phyloP scores from a whole-genome alignment of 1,284 basidiomycete genomes.

The Trametes polyzona region DNA sequence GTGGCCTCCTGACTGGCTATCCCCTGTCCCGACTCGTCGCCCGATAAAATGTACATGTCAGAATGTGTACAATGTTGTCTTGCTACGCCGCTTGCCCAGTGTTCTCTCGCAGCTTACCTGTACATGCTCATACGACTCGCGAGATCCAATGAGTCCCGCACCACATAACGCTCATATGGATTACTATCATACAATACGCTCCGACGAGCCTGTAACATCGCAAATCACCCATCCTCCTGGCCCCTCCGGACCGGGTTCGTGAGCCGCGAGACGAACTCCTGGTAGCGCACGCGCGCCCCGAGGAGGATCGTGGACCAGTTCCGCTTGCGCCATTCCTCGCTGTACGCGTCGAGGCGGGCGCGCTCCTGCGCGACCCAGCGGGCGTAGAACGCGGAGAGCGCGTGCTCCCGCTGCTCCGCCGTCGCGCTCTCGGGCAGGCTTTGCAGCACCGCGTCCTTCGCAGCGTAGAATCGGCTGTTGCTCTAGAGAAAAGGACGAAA shows the following conservation, averaged over 20 bases:
- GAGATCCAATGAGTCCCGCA: too few species aligned
- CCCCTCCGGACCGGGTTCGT: conserved; percentile 22
- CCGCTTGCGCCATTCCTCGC: conserved; percentile 62
- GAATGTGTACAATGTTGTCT: conserved; percentile 10
- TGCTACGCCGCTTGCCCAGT: too few species aligned
- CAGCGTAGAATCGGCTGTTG: conserved; percentile 72
- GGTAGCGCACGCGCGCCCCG: conserved; percentile 53
- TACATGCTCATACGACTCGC: too few species aligned
- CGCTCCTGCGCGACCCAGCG: conserved; percentile 74
- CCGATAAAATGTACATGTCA: conserved; percentile 22
- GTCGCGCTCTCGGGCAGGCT: conserved; percentile 56
- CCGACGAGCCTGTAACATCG: not conserved
- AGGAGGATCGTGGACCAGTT: conserved; percentile 59
- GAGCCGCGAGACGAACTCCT: conserved; percentile 40
- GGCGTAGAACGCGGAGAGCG: conserved; percentile 70
- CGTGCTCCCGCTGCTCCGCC: conserved; percentile 59
- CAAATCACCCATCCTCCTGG: not conserved
- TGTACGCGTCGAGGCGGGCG: conserved; percentile 58
- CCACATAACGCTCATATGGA: not conserved
- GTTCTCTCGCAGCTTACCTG: too few species aligned
- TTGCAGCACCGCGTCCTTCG: conserved; percentile 59
- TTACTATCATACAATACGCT: not conserved
- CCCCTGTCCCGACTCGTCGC: too few species aligned
- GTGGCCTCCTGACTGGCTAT: conserved; percentile 18
- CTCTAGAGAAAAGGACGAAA: conserved; percentile 48